Conservation (phyloP, 2,329 filamentous ascomycete genomes). For the Claviceps maximensis region DNA sequence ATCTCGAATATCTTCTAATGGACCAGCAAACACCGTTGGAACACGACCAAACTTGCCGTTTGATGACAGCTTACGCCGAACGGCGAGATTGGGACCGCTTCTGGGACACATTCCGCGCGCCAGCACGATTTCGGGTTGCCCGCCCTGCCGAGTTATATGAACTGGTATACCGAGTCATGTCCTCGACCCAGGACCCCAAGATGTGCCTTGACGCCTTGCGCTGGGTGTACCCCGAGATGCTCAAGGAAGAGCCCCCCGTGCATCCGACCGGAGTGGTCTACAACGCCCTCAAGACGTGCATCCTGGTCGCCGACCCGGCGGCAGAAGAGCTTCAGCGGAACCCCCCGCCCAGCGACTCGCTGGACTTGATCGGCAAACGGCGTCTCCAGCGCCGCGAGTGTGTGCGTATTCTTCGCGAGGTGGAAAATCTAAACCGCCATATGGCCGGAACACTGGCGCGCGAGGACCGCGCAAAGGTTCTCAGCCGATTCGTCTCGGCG, state of each 20-base stretch:
- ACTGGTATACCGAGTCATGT: slow-evolving; percentile 36
- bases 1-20: slow-evolving; percentile 31
- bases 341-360: slow-evolving; percentile 4
- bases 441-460: slow-evolving; percentile 6
- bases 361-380: slow-evolving; percentile 9
- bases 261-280: slow-evolving; percentile 29
- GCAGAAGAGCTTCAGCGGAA: slow-evolving; percentile 23
- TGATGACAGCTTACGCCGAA: slow-evolving; percentile 33
- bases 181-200: slow-evolving; percentile 26
- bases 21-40: slow-evolving; percentile 25
- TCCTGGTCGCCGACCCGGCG: slow-evolving; percentile 39
- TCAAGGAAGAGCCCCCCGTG: slow-evolving; percentile 38
- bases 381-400: slow-evolving; percentile 20
- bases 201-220: slow-evolving; percentile 35
- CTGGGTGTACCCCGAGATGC: slow-evolving; percentile 47
- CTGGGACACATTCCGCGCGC: slow-evolving; percentile 46
- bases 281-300: slow-evolving; percentile 37
- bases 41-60: slow-evolving; percentile 23
- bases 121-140: slow-evolving; percentile 32
- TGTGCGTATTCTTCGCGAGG: slow-evolving; percentile 18
- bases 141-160: slow-evolving; percentile 43
- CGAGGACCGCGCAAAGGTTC: slow-evolving; percentile 7
- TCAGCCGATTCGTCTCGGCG: slow-evolving; percentile 5
- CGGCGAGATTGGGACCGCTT: slow-evolving; percentile 40
- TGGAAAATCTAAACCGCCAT: slow-evolving; percentile 14